These are phyloP conservation scores for Candida tibetensis DNA, from an alignment of 805 yeast species.

Conservation along the genomic window DNA sequence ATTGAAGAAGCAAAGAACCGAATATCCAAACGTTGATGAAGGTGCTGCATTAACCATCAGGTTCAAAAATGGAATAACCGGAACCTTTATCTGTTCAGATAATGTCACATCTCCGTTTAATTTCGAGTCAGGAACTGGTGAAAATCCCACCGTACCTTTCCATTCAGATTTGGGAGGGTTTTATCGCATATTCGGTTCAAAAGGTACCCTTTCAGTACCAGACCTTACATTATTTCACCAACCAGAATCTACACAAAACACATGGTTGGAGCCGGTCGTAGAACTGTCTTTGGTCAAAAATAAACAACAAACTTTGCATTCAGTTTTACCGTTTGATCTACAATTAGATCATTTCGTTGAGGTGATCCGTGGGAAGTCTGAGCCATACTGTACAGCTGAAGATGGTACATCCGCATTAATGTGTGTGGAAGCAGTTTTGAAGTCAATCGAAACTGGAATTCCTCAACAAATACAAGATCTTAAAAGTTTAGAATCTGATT, in stretches of 20 bases:
- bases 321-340: conserved; percentile 32
- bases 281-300: conserved; percentile 11
- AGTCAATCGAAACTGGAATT: conserved; percentile 28
- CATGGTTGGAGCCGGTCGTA: conserved; percentile 30
- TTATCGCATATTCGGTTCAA: conserved; percentile 37
- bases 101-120: conserved; percentile 40
- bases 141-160: conserved; percentile 40
- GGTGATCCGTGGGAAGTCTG: conserved; percentile 27
- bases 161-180: conserved; percentile 30
- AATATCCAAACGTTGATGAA: conserved; percentile 33
- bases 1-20: conserved; percentile 29
- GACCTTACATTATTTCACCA: conserved; percentile 40
- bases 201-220: conserved; percentile 40
- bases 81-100: conserved; percentile 42
- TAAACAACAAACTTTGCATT: conserved; percentile 4
- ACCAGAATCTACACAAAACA: conserved; percentile 13
- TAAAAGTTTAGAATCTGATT: conserved; percentile 9
- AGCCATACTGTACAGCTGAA: conserved; percentile 28
- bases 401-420: conserved; percentile 34
- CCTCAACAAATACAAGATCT: conserved; percentile 20
- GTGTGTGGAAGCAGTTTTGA: conserved; percentile 34
- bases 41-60: conserved; percentile 40
- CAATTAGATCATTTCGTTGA: conserved; percentile 40
- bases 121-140: conserved; percentile 44
- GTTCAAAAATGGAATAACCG: conserved; percentile 37